Base-by-base conservation (phyloP, 1,284 basidiomycete genomes). In the Trametes sp. region DNA sequence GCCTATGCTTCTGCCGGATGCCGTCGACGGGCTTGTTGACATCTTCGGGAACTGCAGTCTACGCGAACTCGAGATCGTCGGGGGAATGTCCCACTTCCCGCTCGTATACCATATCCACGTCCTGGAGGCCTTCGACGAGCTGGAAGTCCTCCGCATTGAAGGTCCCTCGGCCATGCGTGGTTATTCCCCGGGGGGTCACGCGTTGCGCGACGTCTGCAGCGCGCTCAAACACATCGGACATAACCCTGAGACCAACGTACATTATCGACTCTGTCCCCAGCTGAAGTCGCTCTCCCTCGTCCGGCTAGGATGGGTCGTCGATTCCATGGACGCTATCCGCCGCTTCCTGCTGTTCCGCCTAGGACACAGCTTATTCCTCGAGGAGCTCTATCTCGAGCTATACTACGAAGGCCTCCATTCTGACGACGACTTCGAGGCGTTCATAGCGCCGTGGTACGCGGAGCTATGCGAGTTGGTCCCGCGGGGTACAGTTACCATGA, bases 381-480 rank as follows among this genome's bases (percentile, higher is more conserved):
- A 41, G 38, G 38, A 41, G 38, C 38, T 41, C 19, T 16, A 14
- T n/a, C 38, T 41, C 14, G 48, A 31, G 29, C 48, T 50, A 19
- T n/a, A 2, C 28, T 50, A 19, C 16, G 14, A 14, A 2, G 16
- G 38, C 19, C 14, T 50, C n/a, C 16, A 11, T 19, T n/a, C n/a
- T 5, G 29, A n/a, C 29, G 48, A 45, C 4, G 48, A 31, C 16
- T 50, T 50, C 29, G 29, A 50, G 29, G 48, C 29, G 29, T 50
- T 50, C 19, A 50, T 21, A 29, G 28, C n/a, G 16, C 28, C 28
- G 29, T 4, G n/a, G 4, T 50, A 31, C n/a, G 48, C 28, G 48
- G 48, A 50, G 31, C 48, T 50, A 14, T 31, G 48, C 29, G 28
- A 31, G 19, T n/a, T 50, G 13, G 48, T 50, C 19, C 48, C 48